Percentiles rank a stretch among this genome's conserved stretches.
Evolutionary conservation across 148 eudicot genomes (phyloP).

Genomic region (Rhododendron simsii): DNA sequence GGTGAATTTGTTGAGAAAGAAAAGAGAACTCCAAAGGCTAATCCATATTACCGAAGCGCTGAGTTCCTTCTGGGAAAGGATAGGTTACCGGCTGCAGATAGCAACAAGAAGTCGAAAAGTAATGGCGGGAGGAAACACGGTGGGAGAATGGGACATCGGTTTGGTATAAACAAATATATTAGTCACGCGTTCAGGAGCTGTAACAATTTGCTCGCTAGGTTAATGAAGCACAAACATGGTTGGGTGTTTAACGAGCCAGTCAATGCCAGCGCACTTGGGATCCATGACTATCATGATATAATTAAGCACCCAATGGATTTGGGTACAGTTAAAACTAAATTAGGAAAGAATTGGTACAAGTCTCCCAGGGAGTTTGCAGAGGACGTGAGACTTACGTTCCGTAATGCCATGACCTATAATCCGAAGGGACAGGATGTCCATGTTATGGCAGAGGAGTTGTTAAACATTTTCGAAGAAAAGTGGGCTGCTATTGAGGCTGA

Average conservation of each 20-base stretch:
- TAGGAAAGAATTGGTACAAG: constrained; percentile 25
- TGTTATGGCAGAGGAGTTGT: constrained; percentile 25
- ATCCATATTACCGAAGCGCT: constrained; percentile 64
- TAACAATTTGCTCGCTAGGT: constrained; percentile 17
- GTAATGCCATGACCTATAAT: constrained; percentile 35
- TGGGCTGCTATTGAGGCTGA: constrained; percentile 21
- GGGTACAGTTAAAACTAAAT: constrained; percentile 31
- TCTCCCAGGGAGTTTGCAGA: constrained; percentile 28
- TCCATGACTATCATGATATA: constrained; percentile 28
- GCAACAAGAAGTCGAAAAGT: constrained; percentile 50
- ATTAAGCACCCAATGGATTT: constrained; percentile 37
- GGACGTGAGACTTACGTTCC: constrained; percentile 30
- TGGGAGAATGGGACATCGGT: constrained; percentile 33
- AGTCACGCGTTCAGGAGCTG: constrained; percentile 39
- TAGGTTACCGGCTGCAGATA: constrained; percentile 63
- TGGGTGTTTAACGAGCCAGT: constrained; percentile 41
- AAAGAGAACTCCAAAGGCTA: constrained; percentile 92
- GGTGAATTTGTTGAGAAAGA: constrained; percentile 68
- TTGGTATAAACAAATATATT: constrained; percentile 42
- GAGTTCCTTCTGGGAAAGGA: constrained; percentile 85
- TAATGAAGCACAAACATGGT: constrained; percentile 34
- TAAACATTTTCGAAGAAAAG: constrained; percentile 23
- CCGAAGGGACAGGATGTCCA: constrained; percentile 32
- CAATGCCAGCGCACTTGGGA: constrained; percentile 19
- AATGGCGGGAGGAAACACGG: constrained; percentile 37